Base-by-base conservation (phyloP, 2,329 filamentous ascomycete species). In the Clarireedia monteithiana region DNA sequence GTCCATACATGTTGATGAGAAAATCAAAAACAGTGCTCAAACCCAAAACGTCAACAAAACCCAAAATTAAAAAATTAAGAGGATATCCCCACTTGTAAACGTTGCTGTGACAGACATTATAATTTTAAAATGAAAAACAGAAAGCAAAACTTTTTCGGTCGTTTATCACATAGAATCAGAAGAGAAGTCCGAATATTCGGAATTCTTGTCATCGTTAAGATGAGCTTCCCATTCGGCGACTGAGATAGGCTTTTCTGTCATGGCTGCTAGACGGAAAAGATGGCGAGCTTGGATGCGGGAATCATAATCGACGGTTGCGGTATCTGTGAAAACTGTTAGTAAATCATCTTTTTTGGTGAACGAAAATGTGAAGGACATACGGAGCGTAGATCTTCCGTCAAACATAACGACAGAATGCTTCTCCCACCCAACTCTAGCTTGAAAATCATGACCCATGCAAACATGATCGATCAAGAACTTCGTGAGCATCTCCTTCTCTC, bases 391-490 rank as follows among this genome's bases (percentile, higher is more conserved):
- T 48, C 75, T 69, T 54, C 77, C 76, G 62, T 77, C 75, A 64
- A 77, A 77, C 62, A 78, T 74, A 15, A 79, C 76, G 51, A 79
- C 73, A 2, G 75, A 76, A 57, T 72, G 70, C 6, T 76, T 76
- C 62, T 74, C 71, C 86, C 85, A 89, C 62, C 77, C 79, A 69
- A 88, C 88, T 1, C 85, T 77, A 5, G 87, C 76, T 68, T 89
- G 85, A 56, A 88, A 88, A 63, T 89, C 86, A 15, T 84, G 76
- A 56, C 85, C 65, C 63, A 76, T 76, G 69, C 87, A 83, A 62
- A 83, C 86, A 1, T 88, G 83, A 64, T 86, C 78, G 60, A 76
- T 86, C 49, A 89, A 68, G 55, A 88, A 88, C 38, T 77, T 76
- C 2, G 88, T 72, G 4, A 89, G 81, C 0, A 81, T 64, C 58